Evolutionary conservation across 1,284 basidiomycete species (phyloP).

Genomic region (Trametes pubescens): DNA sequence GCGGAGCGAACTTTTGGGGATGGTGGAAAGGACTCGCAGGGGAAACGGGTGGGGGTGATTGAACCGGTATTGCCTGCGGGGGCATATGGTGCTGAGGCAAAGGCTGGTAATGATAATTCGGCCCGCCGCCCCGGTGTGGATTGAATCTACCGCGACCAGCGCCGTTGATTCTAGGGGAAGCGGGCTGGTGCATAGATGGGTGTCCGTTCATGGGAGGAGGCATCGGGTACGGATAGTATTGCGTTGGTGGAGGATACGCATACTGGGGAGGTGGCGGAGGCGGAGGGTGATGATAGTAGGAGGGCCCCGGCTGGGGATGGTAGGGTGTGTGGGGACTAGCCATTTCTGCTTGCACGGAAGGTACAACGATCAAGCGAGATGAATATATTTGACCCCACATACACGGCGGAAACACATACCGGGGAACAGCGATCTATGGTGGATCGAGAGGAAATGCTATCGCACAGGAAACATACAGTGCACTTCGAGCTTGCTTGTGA

Average conservation of each 20-base stretch:
- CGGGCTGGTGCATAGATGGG: slow-evolving; percentile 37
- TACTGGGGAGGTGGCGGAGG: slow-evolving; percentile 38
- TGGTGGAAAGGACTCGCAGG: slow-evolving; percentile 41
- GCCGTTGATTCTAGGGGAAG: slow-evolving; percentile 40
- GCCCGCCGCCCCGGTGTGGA: slow-evolving; percentile 38
- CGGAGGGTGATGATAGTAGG: slow-evolving; percentile 40
- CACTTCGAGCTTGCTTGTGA: background rate
- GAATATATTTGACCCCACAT: slow-evolving; percentile 1
- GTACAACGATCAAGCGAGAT: background rate
- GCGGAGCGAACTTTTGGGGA: slow-evolving; percentile 42
- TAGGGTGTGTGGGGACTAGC: slow-evolving; percentile 46
- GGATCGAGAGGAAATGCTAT: slow-evolving; percentile 24
- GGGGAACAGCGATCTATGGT: slow-evolving; percentile 10
- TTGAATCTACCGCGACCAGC: slow-evolving; percentile 40
- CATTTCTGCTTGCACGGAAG: slow-evolving; percentile 34
- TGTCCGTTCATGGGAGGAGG: slow-evolving; percentile 42
- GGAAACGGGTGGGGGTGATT: slow-evolving; percentile 37
- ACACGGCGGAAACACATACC: slow-evolving; percentile 24
- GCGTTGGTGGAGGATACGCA: slow-evolving; percentile 35
- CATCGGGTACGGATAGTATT: slow-evolving; percentile 44
- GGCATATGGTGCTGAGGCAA: slow-evolving; percentile 37
- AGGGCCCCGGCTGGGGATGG: slow-evolving; percentile 43
- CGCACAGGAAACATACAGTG: slow-evolving; percentile 25
- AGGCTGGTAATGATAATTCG: slow-evolving; percentile 37
- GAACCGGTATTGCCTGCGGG: slow-evolving; percentile 35